Evolutionary conservation across 192 early-diverging fungal species (phyloP).

Genomic region (Rhizophagus prolifer): DNA sequence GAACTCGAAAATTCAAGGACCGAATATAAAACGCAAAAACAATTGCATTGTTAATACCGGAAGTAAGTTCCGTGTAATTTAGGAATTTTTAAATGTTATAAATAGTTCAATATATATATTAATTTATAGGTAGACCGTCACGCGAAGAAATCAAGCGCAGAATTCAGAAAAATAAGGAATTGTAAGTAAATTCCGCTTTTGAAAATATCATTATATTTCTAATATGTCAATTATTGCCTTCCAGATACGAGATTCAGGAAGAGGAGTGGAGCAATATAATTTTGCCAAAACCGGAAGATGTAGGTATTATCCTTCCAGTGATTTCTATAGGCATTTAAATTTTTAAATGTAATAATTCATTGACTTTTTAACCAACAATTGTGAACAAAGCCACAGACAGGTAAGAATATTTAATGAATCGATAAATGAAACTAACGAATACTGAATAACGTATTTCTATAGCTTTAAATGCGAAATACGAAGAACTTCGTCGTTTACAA

Average conservation of each 20-base stretch:
- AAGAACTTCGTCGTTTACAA: conserved; percentile 59
- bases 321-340: neutral
- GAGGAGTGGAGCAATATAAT: conserved; percentile 71
- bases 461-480: conserved; percentile 62
- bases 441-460: conserved; percentile 18
- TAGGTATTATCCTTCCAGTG: conserved; percentile 35
- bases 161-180: conserved; percentile 71
- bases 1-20: conserved; percentile 81
- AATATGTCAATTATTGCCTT: neutral
- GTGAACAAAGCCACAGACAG: conserved; percentile 18
- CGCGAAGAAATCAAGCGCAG: conserved; percentile 73
- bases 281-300: conserved; percentile 70
- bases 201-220: neutral
- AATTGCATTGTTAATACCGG: conserved; percentile 95
- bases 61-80: conserved; percentile 33
- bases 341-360: neutral
- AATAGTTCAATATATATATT: neutral
- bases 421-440: neutral
- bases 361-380: neutral
- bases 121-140: conserved; percentile 56
- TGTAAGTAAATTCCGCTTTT: conserved; percentile 44
- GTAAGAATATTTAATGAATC: neutral
- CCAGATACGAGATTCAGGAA: conserved; percentile 68
- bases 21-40: conserved; percentile 87
- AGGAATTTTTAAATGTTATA: neutral